Evolutionary conservation across 2,329 filamentous ascomycete species (phyloP), one percentile per base, ranked within the genome.

Genomic region (Arachnomyces sp.): DNA sequence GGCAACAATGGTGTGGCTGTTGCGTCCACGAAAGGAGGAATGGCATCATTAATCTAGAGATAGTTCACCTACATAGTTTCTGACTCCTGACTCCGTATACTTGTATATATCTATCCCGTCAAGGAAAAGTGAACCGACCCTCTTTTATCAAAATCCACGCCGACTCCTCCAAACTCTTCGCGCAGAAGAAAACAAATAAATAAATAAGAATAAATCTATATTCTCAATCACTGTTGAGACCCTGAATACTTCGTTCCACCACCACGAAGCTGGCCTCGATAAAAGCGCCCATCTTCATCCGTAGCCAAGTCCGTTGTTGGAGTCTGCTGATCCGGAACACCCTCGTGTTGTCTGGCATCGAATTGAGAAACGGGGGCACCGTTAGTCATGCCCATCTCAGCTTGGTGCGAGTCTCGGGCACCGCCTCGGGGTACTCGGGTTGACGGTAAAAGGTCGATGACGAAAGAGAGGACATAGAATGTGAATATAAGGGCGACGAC

Each of bases 381-480:
- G 11, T 54, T 41, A 13, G 43, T 31, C 50, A 57, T 55, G 14
- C 54, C 50, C 44, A 52, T 50, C 8, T 51, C 46, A 25, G 58
- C 21, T 25, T 25, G 16, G 14, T 49, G 50, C 46, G 66, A 58
- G 21, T 65, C 66, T 38, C 69, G 66, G 0, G 66, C 65, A 4
- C 66, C 42, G 38, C 63, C 64, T 49, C 67, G 59, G 48, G 74
- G 77, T 8, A 79, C 84, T 46, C 75, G 70, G 2, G 84, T 70
- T 8, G 86, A 86, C 0, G 92, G 92, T 48, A 85, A 73, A 36
- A 98, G 78, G 65, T 98, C 90, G 58, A 95, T 73, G 55, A 83
- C 75, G 69, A 94, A 96, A 45, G 83, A 87, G 47, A 90, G 75
- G 45, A 93, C 73, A 66, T 95, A 96, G 56, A 89, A 83, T 39